A percentile compares a stretch with the other conserved stretches of the same genome.
Conservation (phyloP, 768 basidiomycete genomes). For the Suillus discolor region DNA sequence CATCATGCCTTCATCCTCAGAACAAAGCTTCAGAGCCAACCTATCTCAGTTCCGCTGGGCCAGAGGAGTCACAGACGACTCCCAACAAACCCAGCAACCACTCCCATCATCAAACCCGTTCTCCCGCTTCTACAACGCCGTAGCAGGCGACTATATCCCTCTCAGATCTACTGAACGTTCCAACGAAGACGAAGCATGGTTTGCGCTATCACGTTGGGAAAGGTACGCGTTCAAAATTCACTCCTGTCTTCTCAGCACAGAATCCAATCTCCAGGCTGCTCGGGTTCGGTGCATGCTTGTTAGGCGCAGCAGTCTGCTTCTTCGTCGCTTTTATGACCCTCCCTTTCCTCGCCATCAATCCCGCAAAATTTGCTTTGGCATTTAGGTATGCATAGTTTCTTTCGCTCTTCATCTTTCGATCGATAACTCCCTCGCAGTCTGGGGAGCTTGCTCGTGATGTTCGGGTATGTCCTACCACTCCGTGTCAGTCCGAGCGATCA, state of each 20-base stretch:
- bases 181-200: constrained; percentile 96
- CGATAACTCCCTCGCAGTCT: constrained; percentile 47
- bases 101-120: constrained; percentile 61
- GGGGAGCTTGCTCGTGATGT: constrained; percentile 94
- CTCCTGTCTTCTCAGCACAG: background rate
- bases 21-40: constrained; percentile 72
- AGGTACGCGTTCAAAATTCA: constrained; percentile 47
- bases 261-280: constrained; percentile 56
- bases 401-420: background rate
- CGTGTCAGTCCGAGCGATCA: background rate
- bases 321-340: constrained; percentile 86
- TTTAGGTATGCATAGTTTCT: constrained; percentile 57
- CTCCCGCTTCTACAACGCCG: constrained; percentile 82
- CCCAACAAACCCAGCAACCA: constrained; percentile 45
- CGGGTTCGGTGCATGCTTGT: constrained; percentile 86
- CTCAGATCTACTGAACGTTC: constrained; percentile 78
- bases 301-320: constrained; percentile 94
- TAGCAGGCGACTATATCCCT: constrained; percentile 89
- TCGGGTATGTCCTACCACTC: constrained; percentile 59
- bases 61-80: constrained; percentile 69
- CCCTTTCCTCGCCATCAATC: constrained; percentile 67
- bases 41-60: constrained; percentile 91
- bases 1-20: constrained; percentile 34
- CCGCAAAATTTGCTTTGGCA: constrained; percentile 88
- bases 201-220: constrained; percentile 92